phyloP scores from a whole-genome alignment of 202 grass and related monocot genomes.

The Elaeis oleifera region DNA sequence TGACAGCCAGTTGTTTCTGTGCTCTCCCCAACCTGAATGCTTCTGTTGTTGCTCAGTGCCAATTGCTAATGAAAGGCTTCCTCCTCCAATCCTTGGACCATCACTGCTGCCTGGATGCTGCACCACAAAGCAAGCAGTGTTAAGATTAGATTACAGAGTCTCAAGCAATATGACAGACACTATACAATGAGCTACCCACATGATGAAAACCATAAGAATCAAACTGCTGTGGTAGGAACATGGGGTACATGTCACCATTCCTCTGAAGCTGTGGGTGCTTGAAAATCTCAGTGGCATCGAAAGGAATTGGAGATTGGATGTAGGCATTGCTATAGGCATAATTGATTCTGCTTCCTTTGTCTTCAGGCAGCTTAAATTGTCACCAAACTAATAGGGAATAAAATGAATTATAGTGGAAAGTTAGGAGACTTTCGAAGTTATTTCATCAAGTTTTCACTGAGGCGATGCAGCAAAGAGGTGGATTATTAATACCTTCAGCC shows the following conservation, averaged over 20 bases:
- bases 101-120: constrained; percentile 34
- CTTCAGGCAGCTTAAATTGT: constrained; percentile 28
- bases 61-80: constrained; percentile 6
- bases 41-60: constrained; percentile 17
- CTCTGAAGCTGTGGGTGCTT: not conserved
- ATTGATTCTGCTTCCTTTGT: not conserved
- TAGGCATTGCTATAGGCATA: constrained; percentile 15
- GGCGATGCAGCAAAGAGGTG: too few relatives aligned
- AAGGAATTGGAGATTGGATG: constrained; percentile 8
- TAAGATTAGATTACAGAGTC: not conserved
- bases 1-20: constrained; percentile 27
- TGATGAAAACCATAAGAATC: constrained; percentile 7
- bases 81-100: constrained; percentile 11
- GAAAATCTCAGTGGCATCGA: not conserved
- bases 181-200: not conserved
- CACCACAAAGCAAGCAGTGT: not conserved
- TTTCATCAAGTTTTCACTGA: too few relatives aligned
- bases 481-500: constrained; percentile 16
- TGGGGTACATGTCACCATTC: not conserved
- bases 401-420: too few relatives aligned
- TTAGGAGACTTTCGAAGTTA: too few relatives aligned
- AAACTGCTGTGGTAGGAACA: constrained; percentile 22
- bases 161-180: too few relatives aligned
- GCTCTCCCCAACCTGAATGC: constrained; percentile 15
- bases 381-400: not conserved